Conservation (phyloP, 805 yeast genomes). For the Kodamaea lidongshanica region DNA sequence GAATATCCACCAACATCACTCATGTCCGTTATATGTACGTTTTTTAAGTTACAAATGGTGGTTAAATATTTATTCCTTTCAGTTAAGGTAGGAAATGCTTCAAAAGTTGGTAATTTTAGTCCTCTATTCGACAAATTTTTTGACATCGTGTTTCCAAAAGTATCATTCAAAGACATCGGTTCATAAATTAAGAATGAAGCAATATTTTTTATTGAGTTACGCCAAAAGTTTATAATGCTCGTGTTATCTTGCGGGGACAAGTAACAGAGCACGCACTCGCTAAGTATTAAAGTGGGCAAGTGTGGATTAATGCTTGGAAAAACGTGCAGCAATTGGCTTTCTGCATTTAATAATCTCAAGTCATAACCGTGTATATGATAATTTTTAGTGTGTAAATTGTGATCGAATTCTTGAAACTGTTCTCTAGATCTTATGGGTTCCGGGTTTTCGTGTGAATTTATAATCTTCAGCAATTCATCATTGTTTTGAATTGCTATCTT, state of each 20-base stretch:
- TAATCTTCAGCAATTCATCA: conserved; percentile 19
- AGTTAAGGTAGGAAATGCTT: conserved; percentile 42
- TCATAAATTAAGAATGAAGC: conserved; percentile 51
- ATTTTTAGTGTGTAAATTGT: conserved; percentile 28
- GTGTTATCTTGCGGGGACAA: conserved; percentile 45
- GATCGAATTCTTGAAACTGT: conserved; percentile 18
- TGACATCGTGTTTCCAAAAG: conserved; percentile 66
- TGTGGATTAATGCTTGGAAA: conserved; percentile 21
- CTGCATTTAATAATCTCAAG: conserved; percentile 33
- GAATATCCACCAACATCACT: conserved; percentile 35
- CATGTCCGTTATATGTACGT: conserved; percentile 41
- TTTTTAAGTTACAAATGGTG: conserved; percentile 19
- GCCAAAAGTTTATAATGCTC: conserved; percentile 41
- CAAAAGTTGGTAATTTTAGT: conserved; percentile 52
- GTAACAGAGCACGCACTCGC: conserved; percentile 77
- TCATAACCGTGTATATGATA: conserved; percentile 56
- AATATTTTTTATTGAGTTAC: conserved; percentile 12
- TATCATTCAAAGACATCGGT: conserved; percentile 58
- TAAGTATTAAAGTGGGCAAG: conserved; percentile 54
- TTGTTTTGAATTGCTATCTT: conserved; percentile 38
- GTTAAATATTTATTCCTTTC: conserved; percentile 21
- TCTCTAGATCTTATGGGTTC: conserved; percentile 14
- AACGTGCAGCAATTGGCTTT: conserved; percentile 3
- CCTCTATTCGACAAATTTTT: conserved; percentile 57
- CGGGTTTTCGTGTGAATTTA: conserved; percentile 13